Evolutionary conservation across 345 rosid species (phyloP).

Genomic region (Acer saccharum): DNA sequence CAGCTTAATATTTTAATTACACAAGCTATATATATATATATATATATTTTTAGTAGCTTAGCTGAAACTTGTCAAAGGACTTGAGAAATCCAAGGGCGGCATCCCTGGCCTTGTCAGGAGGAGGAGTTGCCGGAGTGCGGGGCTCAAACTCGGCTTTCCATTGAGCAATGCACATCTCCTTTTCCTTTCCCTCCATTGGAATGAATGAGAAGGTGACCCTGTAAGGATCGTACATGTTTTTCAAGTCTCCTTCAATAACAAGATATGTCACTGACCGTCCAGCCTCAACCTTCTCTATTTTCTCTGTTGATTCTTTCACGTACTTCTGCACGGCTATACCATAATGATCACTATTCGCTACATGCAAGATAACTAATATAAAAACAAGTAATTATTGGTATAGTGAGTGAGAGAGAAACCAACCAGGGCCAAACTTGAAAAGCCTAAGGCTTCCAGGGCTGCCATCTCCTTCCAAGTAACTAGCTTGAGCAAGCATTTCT

Average conservation of each 20-base stretch:
- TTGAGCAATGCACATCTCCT: constrained; percentile 34
- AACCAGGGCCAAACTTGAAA: constrained; percentile 54
- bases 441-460: constrained; percentile 45
- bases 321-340: constrained; percentile 32
- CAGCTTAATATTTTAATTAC: not conserved
- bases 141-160: constrained; percentile 41
- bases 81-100: constrained; percentile 43
- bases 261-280: constrained; percentile 42
- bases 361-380: not conserved
- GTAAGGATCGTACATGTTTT: constrained; percentile 40
- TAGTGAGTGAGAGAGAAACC: not conserved
- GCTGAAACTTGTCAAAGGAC: constrained; percentile 34
- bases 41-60: not conserved
- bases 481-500: constrained; percentile 36
- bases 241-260: constrained; percentile 38
- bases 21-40: not conserved
- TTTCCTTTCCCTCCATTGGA: constrained; percentile 30
- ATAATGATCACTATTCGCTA: not conserved
- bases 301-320: constrained; percentile 43
- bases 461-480: constrained; percentile 41
- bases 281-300: constrained; percentile 36
- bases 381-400: not conserved
- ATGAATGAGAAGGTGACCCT: constrained; percentile 39
- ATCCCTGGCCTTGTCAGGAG: constrained; percentile 42
- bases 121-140: constrained; percentile 30